These are phyloP conservation scores for Scleromitrula shiraiana DNA, from an alignment of 2,329 filamentous ascomycete genomes.

Conservation along the genomic window DNA sequence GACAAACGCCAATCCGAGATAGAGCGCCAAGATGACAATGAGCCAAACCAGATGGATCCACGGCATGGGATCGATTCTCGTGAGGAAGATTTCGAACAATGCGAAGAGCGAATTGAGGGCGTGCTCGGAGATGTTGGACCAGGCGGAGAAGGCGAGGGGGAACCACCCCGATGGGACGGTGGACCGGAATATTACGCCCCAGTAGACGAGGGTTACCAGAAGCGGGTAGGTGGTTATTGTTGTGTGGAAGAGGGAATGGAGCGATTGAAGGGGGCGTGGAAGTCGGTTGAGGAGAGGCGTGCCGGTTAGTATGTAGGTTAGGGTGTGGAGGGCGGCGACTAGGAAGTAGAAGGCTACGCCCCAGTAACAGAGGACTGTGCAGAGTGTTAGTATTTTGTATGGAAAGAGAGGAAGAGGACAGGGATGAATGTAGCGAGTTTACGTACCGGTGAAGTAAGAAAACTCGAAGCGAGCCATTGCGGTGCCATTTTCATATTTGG, in stretches of 20 bases:
- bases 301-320: slow-evolving; percentile 52
- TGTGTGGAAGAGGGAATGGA: slow-evolving; percentile 58
- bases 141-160: slow-evolving; percentile 42
- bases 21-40: slow-evolving; percentile 61
- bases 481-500: slow-evolving; percentile 31
- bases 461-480: slow-evolving; percentile 41
- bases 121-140: slow-evolving; percentile 66
- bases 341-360: slow-evolving; percentile 73
- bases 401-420: neutral
- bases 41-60: slow-evolving; percentile 61
- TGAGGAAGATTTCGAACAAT: slow-evolving; percentile 64
- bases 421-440: too few relatives aligned
- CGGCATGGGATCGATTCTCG: slow-evolving; percentile 54
- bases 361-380: slow-evolving; percentile 56
- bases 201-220: slow-evolving; percentile 65
- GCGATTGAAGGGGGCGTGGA: slow-evolving; percentile 53
- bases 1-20: slow-evolving; percentile 67
- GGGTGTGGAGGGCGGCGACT: slow-evolving; percentile 59
- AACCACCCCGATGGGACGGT: slow-evolving; percentile 35
- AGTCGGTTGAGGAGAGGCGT: slow-evolving; percentile 49
- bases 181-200: slow-evolving; percentile 48
- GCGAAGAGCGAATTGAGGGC: slow-evolving; percentile 66
- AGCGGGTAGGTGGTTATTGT: slow-evolving; percentile 57
- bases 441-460: slow-evolving; percentile 69
- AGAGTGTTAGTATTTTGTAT: neutral